These are phyloP conservation scores for Aspergillus sp. DNA, from an alignment of 2,329 filamentous ascomycete species.

Conservation along the genomic window DNA sequence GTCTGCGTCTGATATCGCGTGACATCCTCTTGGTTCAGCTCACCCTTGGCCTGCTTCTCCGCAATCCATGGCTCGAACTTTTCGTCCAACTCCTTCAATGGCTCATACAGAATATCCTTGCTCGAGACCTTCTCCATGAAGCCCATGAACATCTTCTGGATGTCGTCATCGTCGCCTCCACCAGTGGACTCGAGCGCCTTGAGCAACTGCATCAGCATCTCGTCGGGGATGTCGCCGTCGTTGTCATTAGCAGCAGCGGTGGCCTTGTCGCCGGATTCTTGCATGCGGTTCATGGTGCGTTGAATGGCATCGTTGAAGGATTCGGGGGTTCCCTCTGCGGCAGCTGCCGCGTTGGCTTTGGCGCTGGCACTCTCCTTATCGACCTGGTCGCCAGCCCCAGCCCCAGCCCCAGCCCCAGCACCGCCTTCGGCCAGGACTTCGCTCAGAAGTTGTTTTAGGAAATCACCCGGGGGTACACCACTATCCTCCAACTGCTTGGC, in stretches of 20 bases:
- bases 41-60: conserved; percentile 58
- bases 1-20: conserved; percentile 76
- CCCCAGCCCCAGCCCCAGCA: conserved; percentile 6
- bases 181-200: conserved; percentile 70
- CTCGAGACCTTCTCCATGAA: conserved; percentile 99
- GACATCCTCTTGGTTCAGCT: conserved; percentile 59
- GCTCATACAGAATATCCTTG: conserved; percentile 96
- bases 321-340: conserved; percentile 42
- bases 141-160: conserved; percentile 87
- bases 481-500: conserved; percentile 29
- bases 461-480: conserved; percentile 26
- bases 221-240: conserved; percentile 61
- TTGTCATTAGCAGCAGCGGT: conserved; percentile 62
- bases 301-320: conserved; percentile 89
- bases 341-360: background rate
- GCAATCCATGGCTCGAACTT: conserved; percentile 88
- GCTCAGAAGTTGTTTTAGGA: conserved; percentile 28
- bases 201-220: conserved; percentile 84
- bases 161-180: conserved; percentile 64
- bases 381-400: conserved; percentile 12
- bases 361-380: conserved; percentile 8
- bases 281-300: conserved; percentile 93
- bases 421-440: conserved; percentile 27
- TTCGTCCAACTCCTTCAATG: conserved; percentile 91
- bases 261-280: conserved; percentile 75